Evolutionary conservation across 176 grass and related monocot genomes (phyloP).

Genomic region (Oryza australiensis): DNA sequence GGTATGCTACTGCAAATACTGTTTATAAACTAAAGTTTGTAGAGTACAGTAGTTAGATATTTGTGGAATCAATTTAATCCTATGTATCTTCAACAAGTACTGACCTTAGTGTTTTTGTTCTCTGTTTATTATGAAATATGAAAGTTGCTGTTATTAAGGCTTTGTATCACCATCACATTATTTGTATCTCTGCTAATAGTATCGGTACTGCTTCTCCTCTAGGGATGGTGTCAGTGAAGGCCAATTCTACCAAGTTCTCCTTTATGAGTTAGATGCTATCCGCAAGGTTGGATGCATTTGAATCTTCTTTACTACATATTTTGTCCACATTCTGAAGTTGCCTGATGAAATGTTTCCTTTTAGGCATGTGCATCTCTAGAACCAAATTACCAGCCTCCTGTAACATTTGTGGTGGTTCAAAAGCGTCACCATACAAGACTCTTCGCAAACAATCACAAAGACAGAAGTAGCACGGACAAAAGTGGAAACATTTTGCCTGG

Average conservation of each 20-base stretch:
- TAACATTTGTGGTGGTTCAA: constrained; percentile 99
- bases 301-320: constrained; percentile 1
- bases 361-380: constrained; percentile 97
- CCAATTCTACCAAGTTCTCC: constrained; percentile 98
- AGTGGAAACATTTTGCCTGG: constrained; percentile 99
- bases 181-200: background rate
- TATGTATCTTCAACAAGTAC: constrained; percentile 50
- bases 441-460: constrained; percentile 98
- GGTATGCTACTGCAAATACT: constrained; percentile 41
- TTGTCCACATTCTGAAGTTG: background rate
- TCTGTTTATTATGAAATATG: background rate
- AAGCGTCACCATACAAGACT: constrained; percentile 97
- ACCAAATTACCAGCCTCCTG: constrained; percentile 99
- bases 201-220: constrained; percentile 23
- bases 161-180: constrained; percentile 4
- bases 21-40: background rate
- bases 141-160: background rate
- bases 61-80: background rate
- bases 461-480: constrained; percentile 90
- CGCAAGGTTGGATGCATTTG: constrained; percentile 70
- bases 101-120: background rate
- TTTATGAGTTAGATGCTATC: constrained; percentile 97
- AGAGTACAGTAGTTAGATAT: background rate
- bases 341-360: constrained; percentile 29
- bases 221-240: constrained; percentile 99